phyloP scores from a whole-genome alignment of 2,329 filamentous ascomycete species.

The Colletotrichum agaves region DNA sequence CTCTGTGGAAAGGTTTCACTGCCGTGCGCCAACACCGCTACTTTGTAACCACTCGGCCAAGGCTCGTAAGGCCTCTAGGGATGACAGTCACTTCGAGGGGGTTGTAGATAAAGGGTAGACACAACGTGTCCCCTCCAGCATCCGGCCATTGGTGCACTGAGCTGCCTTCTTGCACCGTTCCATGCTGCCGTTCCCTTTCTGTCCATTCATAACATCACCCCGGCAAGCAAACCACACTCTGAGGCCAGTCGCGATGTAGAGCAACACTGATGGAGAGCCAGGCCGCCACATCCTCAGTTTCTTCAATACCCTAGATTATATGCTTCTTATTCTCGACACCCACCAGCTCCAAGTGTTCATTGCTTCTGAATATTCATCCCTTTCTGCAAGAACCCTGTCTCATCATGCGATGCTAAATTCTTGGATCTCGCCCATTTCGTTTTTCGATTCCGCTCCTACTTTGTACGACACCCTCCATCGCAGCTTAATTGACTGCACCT shows the following conservation, averaged over 20 bases:
- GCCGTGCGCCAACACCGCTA: slow-evolving; percentile 4
- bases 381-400: neutral
- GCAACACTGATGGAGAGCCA: neutral
- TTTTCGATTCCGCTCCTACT: slow-evolving; percentile 71
- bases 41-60: slow-evolving; percentile 11
- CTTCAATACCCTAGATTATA: slow-evolving; percentile 24
- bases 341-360: neutral
- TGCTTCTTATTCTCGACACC: slow-evolving; percentile 1
- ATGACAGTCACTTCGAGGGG: no score
- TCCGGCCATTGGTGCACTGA: neutral
- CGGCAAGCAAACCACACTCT: neutral
- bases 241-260: neutral
- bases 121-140: neutral
- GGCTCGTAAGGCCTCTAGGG: neutral
- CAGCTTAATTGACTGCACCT: slow-evolving; percentile 86
- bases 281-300: neutral
- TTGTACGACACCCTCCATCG: slow-evolving; percentile 89
- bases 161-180: neutral
- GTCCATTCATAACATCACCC: neutral
- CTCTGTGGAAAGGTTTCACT: slow-evolving; percentile 1
- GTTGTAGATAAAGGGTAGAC: slow-evolving; percentile 8
- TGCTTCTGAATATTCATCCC: neutral
- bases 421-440: slow-evolving; percentile 87
- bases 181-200: neutral
- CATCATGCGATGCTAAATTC: slow-evolving; percentile 78